Base-by-base conservation (phyloP, 1,139 yeast species). In the Kazachstania sp. region DNA sequence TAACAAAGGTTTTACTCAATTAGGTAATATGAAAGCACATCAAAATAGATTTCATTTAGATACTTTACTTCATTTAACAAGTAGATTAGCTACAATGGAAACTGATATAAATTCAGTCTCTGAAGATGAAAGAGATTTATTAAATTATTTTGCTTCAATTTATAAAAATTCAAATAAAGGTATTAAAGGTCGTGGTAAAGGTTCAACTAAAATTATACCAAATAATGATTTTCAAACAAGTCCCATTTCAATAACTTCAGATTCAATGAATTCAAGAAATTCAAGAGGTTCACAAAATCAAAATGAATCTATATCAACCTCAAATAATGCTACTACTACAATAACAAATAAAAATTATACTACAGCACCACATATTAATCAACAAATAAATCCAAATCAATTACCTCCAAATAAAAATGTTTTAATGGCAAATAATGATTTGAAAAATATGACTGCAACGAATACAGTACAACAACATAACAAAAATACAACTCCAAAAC, bases 21-120 rank as follows among this genome's bases (percentile, higher is more conserved):
- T 88, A 57, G 97, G 97, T 2, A 90, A 90, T 63, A 74, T 90
- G 70, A 90, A 90, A 66, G 86, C 95, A 0, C 97, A 90, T 66
- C 97, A 90, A 63, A 90, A 88, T 67, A 74, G 90, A 58, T 87
- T 88, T 63, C 97, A 90, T 66, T 68, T 79, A 52, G 78, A 78
- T 20, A 81, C 94, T 0, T 72, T 90, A 56, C 78, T 79, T 54
- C 71, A 71, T 39, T 69, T 88, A 57, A 85, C 94, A 6, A 65
- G 57, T 44, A 78, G 73, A 54, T 66, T 83, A 52, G 87, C 88
- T 0, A 81, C 78, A 53, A 65, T 80, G 49, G 71, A 73, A 39
- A 69, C 71, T 15, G 57, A 62, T 44, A 31, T 37, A 9, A 63
- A 65, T 47, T 65, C 65, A 30, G 71, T 85, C 49, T 86, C 90